Evolutionary conservation across 1,284 basidiomycete genomes (phyloP).

Genomic region (Ustilago cynodontis): DNA sequence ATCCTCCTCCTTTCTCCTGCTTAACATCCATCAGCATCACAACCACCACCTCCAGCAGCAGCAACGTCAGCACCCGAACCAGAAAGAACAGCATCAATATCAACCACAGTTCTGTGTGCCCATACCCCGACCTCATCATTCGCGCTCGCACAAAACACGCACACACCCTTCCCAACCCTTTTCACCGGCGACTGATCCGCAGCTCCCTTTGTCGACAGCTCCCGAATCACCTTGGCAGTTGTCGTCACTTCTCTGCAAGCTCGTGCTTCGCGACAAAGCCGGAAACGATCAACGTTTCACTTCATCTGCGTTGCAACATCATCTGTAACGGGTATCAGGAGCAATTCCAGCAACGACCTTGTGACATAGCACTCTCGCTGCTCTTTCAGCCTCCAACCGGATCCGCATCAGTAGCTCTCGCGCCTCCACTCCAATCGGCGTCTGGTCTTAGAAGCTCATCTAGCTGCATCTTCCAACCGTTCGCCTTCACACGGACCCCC

Average conservation of each 20-base stretch:
- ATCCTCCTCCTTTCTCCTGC: not conserved
- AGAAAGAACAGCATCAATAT: not conserved
- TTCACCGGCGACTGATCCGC: not conserved
- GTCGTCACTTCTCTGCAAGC: too few relatives aligned
- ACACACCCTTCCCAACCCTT: not conserved
- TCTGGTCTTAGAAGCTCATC: constrained; percentile 1
- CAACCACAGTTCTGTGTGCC: not conserved
- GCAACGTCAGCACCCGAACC: not conserved
- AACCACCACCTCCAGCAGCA: not conserved
- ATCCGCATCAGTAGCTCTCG: not conserved
- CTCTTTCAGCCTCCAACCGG: not conserved
- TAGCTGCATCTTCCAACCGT: not conserved
- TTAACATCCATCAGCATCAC: not conserved
- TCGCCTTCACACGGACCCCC: not conserved
- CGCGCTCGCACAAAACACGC: constrained; percentile 1
- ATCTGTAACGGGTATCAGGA: not conserved
- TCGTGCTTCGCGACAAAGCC: not conserved
- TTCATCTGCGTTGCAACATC: not conserved
- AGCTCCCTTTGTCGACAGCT: not conserved
- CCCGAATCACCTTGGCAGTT: not conserved
- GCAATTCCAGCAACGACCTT: not conserved
- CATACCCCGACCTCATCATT: constrained; percentile 2
- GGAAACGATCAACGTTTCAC: not conserved
- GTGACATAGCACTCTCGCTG: not conserved
- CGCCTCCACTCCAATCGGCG: not conserved